A percentile compares a stretch with the other conserved stretches of the same genome.
Conservation (phyloP, 163 green algal species). For the Volvox carteri region DNA sequence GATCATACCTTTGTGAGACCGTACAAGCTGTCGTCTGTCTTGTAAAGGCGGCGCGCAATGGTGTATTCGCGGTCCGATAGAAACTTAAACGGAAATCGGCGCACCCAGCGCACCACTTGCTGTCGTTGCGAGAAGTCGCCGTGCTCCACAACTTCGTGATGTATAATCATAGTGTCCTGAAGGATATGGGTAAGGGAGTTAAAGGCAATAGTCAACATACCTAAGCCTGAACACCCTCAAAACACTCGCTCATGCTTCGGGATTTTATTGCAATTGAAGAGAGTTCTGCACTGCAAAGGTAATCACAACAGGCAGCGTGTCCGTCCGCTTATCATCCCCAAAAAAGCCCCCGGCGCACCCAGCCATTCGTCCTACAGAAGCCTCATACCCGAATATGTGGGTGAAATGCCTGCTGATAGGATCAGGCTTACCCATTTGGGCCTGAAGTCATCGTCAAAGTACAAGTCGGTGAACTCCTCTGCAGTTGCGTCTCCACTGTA, state of each 20-base stretch:
- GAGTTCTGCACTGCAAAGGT: too few relatives aligned
- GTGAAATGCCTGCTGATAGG: too few relatives aligned
- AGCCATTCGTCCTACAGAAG: too few relatives aligned
- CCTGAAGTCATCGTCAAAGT: conserved; percentile 87
- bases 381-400: too few relatives aligned
- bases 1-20: conserved; percentile 81
- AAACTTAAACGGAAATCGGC: conserved; percentile 93
- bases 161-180: conserved; percentile 84
- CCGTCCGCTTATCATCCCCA: neutral
- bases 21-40: conserved; percentile 75
- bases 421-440: conserved; percentile 86
- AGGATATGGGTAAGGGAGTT: neutral
- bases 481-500: conserved; percentile 70
- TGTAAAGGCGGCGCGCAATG: conserved; percentile 85
- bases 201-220: too few relatives aligned
- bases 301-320: too few relatives aligned
- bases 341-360: too few relatives aligned
- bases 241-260: too few relatives aligned
- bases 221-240: too few relatives aligned
- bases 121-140: conserved; percentile 74
- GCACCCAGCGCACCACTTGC: conserved; percentile 91
- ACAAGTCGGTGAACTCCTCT: conserved; percentile 91
- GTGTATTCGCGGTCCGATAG: conserved; percentile 90
- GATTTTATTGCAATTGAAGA: too few relatives aligned
- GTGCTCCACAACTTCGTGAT: conserved; percentile 81